phyloP scores from a whole-genome alignment of 2,329 filamentous ascomycete genomes.

The Coleophoma crateriformis region DNA sequence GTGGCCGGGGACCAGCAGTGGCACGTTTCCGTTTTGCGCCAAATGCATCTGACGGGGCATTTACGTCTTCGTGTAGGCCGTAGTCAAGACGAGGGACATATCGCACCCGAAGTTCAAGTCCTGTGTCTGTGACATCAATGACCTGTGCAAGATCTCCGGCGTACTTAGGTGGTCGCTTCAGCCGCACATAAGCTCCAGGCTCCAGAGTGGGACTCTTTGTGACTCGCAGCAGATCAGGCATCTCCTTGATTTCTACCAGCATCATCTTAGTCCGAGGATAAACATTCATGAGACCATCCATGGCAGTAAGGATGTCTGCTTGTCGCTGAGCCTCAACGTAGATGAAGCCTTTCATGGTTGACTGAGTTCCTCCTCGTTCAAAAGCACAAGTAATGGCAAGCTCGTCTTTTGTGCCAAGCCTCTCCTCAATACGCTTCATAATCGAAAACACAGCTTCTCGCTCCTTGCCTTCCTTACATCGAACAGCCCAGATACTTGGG shows the following conservation, averaged over 20 bases:
- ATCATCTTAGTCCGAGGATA: slow-evolving; percentile 85
- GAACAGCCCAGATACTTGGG: slow-evolving; percentile 90
- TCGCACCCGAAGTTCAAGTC: slow-evolving; percentile 78
- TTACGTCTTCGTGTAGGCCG: slow-evolving; percentile 74
- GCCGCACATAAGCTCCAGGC: slow-evolving; percentile 86
- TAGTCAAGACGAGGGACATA: slow-evolving; percentile 92
- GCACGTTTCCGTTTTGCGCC: slow-evolving; percentile 72
- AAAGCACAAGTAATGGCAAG: slow-evolving; percentile 86
- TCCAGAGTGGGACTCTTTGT: slow-evolving; percentile 80
- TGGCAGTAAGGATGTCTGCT: slow-evolving; percentile 75
- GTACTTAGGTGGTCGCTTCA: slow-evolving; percentile 76
- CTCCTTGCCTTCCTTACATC: slow-evolving; percentile 93
- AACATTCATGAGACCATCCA: slow-evolving; percentile 82
- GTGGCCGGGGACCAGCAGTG: slow-evolving; percentile 63
- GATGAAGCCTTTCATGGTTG: slow-evolving; percentile 86
- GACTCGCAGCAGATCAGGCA: slow-evolving; percentile 91
- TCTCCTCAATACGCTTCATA: slow-evolving; percentile 83
- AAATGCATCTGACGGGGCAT: slow-evolving; percentile 29
- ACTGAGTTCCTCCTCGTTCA: slow-evolving; percentile 73
- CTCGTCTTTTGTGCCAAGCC: slow-evolving; percentile 70
- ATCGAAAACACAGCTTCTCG: slow-evolving; percentile 83
- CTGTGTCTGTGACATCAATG: slow-evolving; percentile 87
- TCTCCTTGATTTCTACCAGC: slow-evolving; percentile 91
- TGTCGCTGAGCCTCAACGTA: slow-evolving; percentile 90
- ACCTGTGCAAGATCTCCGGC: slow-evolving; percentile 87